Evolutionary conservation across 2,329 filamentous ascomycete species (phyloP), one percentile per base, ranked within the genome.

Genomic region (Xylariaceae sp.): DNA sequence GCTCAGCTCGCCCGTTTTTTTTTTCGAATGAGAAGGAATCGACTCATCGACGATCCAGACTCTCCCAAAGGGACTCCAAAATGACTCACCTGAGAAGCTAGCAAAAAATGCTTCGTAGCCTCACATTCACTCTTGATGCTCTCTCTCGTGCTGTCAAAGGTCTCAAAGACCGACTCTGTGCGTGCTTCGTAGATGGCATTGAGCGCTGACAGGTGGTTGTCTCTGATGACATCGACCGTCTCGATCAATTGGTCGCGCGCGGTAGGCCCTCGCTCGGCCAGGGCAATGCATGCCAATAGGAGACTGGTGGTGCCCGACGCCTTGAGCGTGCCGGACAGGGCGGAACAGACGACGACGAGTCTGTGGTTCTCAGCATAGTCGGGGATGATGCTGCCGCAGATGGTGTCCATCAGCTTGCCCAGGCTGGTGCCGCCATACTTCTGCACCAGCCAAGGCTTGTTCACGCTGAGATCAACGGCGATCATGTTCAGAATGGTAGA

Each of bases 351-450:
- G 47, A 83, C 75, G 58, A 81, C 81, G 61, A 82, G 76, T 64
- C 78, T 78, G 63, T 80, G 76, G 49, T 73, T 66, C 57, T 72
- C 67, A 52, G 78, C 66, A 45, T 69, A 73, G 55, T 63, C 64
- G 2, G 67, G 68, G 6, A 69, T 70, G 53, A 68, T 73, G 56
- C n/a, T 59, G 56, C 59, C 53, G 61, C 65, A 65, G 50, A 84
- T 80, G 68, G 81, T 81, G 64, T 77, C 75, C 59, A 81, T 74
- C 62, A 83, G 78, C 68, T 84, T 85, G 61, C 82, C 82, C 39
- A 85, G 75, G 64, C 80, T 82, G 44, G 82, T 85, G 10, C 82
- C 82, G 39, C 82, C 82, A 69, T 83, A 85, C 75, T 85, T 85
- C 67, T 85, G 82, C 53, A 85, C 81, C 3, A 84, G 78, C 82